These are phyloP conservation scores for Plasmodium ovale DNA, from an alignment of 169 alveolate genomes.

Conservation along the genomic window DNA sequence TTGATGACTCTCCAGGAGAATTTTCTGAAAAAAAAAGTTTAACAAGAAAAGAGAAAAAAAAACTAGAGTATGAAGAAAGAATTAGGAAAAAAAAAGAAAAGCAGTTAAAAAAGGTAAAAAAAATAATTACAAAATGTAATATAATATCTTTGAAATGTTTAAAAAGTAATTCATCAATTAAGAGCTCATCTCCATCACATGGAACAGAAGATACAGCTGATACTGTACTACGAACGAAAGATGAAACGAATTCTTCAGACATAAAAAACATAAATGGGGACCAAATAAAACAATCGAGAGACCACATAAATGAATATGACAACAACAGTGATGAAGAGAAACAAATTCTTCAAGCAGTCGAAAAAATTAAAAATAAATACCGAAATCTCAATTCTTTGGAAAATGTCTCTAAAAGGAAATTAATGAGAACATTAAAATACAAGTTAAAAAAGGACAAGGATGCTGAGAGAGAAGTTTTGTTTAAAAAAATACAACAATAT, in stretches of 20 bases:
- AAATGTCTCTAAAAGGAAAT: conserved; percentile 48
- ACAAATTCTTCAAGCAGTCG: background rate
- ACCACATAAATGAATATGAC: background rate
- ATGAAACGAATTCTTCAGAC: background rate
- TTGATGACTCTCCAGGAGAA: background rate
- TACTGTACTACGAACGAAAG: background rate
- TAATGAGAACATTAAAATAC: conserved; percentile 59
- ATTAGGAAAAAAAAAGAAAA: conserved; percentile 54
- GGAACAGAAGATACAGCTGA: background rate
- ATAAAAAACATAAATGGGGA: background rate
- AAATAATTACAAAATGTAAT: conserved; percentile 53
- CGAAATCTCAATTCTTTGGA: background rate
- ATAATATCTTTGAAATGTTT: conserved; percentile 24
- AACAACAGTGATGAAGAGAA: background rate
- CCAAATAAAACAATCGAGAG: background rate
- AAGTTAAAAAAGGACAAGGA: conserved; percentile 51
- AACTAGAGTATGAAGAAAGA: conserved; percentile 67
- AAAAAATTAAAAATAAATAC: background rate
- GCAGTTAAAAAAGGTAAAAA: conserved; percentile 55
- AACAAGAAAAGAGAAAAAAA: conserved; percentile 51
- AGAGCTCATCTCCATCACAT: background rate
- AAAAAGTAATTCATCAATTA: conserved; percentile 20
- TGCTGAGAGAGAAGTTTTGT: conserved; percentile 42
- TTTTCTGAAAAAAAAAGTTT: conserved; percentile 15
- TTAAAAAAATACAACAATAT: conserved; percentile 76